phyloP scores from a whole-genome alignment of 2,329 filamentous ascomycete species.

The Coniochaeta hoffmannii region DNA sequence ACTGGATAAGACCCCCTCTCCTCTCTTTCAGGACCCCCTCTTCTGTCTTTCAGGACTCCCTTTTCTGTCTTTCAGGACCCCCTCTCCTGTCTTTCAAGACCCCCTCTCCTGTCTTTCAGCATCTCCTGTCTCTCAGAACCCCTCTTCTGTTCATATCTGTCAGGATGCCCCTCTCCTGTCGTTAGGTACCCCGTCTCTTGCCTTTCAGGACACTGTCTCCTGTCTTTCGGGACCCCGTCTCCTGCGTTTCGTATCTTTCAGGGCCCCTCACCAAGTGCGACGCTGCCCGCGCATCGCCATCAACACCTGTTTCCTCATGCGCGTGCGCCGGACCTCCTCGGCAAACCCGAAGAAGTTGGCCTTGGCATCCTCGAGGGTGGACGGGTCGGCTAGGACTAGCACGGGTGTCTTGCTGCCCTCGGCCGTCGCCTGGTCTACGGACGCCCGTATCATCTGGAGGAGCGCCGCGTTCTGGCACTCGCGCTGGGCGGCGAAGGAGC shows the following conservation, averaged over 20 bases:
- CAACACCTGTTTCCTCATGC: too few species aligned
- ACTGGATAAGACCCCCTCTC: neutral
- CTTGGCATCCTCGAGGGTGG: neutral
- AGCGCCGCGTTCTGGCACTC: neutral
- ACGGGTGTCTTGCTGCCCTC: neutral
- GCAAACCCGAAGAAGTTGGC: neutral
- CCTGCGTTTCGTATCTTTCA: neutral
- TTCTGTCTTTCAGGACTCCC: neutral
- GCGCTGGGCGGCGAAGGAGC: neutral
- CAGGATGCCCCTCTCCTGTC: neutral
- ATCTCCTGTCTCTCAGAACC: too few species aligned
- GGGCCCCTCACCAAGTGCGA: neutral
- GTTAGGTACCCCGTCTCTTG: neutral
- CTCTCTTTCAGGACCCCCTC: neutral
- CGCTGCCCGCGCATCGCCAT: too few species aligned
- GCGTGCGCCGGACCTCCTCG: neutral
- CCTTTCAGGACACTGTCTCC: neutral
- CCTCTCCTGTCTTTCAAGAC: neutral
- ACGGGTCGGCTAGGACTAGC: neutral
- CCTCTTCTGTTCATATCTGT: too few species aligned
- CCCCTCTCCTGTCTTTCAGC: too few species aligned
- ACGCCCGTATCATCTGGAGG: neutral
- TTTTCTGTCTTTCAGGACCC: neutral
- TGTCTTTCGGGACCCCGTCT: too few species aligned
- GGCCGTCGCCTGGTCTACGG: neutral